Percentiles rank a stretch among this genome's conserved stretches.
Evolutionary conservation across 208 protist genomes (phyloP).

Genomic region (Trypanosomatidae sp.): DNA sequence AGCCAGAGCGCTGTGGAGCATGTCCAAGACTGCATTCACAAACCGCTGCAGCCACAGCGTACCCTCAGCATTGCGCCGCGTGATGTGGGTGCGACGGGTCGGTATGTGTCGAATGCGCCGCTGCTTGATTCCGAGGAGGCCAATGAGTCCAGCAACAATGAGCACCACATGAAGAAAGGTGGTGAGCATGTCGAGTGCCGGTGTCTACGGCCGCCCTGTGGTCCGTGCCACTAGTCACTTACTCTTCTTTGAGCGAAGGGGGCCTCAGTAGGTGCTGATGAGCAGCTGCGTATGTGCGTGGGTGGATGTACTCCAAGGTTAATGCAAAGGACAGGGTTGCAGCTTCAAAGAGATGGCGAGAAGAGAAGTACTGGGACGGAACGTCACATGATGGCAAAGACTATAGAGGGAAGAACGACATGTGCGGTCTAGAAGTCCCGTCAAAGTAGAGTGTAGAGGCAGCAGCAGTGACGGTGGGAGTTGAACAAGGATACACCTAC

Average conservation of each 20-base stretch:
- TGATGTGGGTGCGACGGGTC: slow-evolving; percentile 70
- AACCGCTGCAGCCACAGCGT: slow-evolving; percentile 78
- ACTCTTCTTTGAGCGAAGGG: neutral
- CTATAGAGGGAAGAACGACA: neutral
- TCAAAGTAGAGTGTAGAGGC: neutral
- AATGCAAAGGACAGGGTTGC: neutral
- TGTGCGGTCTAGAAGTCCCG: neutral
- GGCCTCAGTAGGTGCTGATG: neutral
- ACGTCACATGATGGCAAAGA: neutral
- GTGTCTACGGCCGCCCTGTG: neutral
- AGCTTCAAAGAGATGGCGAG: neutral
- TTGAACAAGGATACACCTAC: neutral
- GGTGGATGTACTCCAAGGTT: neutral
- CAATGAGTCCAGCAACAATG: slow-evolving; percentile 26
- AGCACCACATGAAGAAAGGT: slow-evolving; percentile 30
- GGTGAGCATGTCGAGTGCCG: slow-evolving; percentile 14
- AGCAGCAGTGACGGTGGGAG: neutral
- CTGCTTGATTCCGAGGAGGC: slow-evolving; percentile 63
- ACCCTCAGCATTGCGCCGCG: slow-evolving; percentile 68
- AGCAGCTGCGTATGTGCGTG: neutral
- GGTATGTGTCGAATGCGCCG: slow-evolving; percentile 72
- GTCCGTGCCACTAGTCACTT: neutral
- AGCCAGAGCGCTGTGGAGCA: slow-evolving; percentile 37
- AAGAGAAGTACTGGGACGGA: neutral
- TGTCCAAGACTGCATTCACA: slow-evolving; percentile 56